Base-by-base conservation (phyloP, 108 stramenopile genomes). In the Conticribra weissflogii region DNA sequence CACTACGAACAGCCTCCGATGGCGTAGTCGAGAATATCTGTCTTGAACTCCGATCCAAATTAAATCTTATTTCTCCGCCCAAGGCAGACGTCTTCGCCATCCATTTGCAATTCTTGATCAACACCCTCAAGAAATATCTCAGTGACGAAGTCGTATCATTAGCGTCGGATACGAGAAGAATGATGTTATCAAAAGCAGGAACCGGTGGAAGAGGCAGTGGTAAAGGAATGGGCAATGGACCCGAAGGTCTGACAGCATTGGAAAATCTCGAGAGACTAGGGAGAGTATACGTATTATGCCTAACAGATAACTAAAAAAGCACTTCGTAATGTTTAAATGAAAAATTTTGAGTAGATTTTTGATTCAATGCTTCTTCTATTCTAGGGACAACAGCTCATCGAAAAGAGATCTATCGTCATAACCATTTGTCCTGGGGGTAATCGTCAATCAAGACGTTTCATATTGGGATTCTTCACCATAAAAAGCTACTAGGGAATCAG, bases 211-310 rank as follows among this genome's bases (percentile, higher is more conserved):
- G 62, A 21, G 86, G 85, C 25, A 55, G 66, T 44, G 67, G 67
- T 34, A 76, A 62, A 55, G 36, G 57, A 33, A 78, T 86, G 66
- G 83, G 86, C 9, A 79, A 89, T 53, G 92, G 92, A 14, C 92
- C 92, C n/a, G 89, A 93, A 59, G 93, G 93, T 25, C 77, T 94
- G 5, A 86, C 86, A 9, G 87, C 85, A 0, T 29, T 94, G 18
- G 93, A 94, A 61, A 87, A 89, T 28, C 62, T 94, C 46, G 93
- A 94, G 63, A 71, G 93, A 54, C 84, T 89, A 30, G 93, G 93
- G 9, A 76, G 93, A 53, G 90, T 94, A 2, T 94, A 91, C 61
- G 88, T 94, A 0, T 74, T 94, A 33, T 94, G 93, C 65, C 62
- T 94, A 31, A 87, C 86, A 52, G 86, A 88, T 34, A n/a, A n/a